Conservation (phyloP, 768 basidiomycete genomes). For the Psilocybe azurescens region DNA sequence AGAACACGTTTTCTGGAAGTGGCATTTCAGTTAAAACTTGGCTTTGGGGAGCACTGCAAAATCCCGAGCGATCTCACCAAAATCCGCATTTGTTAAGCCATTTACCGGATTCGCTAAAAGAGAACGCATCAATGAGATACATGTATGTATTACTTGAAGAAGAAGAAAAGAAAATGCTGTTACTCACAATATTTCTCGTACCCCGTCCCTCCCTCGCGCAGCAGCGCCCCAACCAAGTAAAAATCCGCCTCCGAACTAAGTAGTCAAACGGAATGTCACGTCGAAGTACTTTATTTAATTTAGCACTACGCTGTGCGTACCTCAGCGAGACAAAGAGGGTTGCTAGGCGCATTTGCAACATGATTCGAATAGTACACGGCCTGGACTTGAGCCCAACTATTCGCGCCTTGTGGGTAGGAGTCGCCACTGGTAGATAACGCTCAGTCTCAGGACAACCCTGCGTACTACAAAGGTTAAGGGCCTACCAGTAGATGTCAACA, state of each 20-base stretch:
- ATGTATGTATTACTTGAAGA: neutral
- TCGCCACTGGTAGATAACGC: conserved; percentile 41
- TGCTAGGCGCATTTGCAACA: conserved; percentile 45
- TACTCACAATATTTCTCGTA: conserved; percentile 54
- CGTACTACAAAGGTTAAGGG: neutral
- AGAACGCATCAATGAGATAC: neutral
- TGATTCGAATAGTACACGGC: conserved; percentile 52
- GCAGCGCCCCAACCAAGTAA: conserved; percentile 49
- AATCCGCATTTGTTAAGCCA: conserved; percentile 48
- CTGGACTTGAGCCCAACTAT: conserved; percentile 55
- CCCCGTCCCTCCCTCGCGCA: conserved; percentile 50
- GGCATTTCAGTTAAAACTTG: neutral
- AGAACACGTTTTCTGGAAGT: conserved; percentile 52
- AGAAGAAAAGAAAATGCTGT: neutral
- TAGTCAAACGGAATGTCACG: neutral
- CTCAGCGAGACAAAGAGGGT: conserved; percentile 57
- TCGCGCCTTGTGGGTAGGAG: conserved; percentile 55
- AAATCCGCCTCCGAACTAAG: conserved; percentile 55
- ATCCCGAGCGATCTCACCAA: conserved; percentile 32
- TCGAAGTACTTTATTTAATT: neutral
- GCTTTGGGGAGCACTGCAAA: neutral
- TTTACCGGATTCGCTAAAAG: conserved; percentile 28
- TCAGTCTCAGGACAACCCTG: neutral
- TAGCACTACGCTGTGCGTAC: conserved; percentile 25
- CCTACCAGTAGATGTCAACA: conserved; percentile 56